Conservation (phyloP, 2,329 filamentous ascomycete species). For the Calonectria pseudoreteaudii region DNA sequence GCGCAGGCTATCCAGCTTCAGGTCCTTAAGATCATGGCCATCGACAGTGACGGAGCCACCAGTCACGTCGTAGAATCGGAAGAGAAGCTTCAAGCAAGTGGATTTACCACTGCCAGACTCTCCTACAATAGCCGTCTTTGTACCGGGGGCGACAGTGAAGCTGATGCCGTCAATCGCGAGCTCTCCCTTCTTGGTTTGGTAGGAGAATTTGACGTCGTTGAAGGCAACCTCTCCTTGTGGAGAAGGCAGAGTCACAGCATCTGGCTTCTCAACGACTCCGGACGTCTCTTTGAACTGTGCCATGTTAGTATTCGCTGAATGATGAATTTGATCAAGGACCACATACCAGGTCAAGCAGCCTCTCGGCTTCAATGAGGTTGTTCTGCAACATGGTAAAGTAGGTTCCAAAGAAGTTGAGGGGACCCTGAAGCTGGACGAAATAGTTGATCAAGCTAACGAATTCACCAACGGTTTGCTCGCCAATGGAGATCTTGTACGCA, state of each 20-base stretch:
- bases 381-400: conserved; percentile 61
- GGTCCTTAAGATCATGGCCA: conserved; percentile 56
- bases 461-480: conserved; percentile 63
- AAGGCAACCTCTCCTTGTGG: conserved; percentile 55
- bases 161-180: conserved; percentile 53
- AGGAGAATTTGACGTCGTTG: conserved; percentile 57
- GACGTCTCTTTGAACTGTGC: conserved; percentile 56
- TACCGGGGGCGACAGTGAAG: conserved; percentile 57
- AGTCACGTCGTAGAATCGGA: conserved; percentile 63
- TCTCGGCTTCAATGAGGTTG: conserved; percentile 59
- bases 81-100: conserved; percentile 61
- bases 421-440: conserved; percentile 70
- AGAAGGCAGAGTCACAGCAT: conserved; percentile 48
- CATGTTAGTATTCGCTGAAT: conserved; percentile 25
- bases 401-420: conserved; percentile 70
- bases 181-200: conserved; percentile 51
- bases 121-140: conserved; percentile 59
- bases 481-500: conserved; percentile 70
- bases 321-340: accelerated
- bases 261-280: conserved; percentile 55
- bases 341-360: conserved; percentile 56
- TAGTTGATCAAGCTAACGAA: conserved; percentile 70
- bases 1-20: conserved; percentile 55
- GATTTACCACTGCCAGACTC: conserved; percentile 62
- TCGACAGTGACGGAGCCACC: conserved; percentile 60